Evolutionary conservation across 2,329 filamentous ascomycete genomes (phyloP).

Genomic region (Fusarium sp.): DNA sequence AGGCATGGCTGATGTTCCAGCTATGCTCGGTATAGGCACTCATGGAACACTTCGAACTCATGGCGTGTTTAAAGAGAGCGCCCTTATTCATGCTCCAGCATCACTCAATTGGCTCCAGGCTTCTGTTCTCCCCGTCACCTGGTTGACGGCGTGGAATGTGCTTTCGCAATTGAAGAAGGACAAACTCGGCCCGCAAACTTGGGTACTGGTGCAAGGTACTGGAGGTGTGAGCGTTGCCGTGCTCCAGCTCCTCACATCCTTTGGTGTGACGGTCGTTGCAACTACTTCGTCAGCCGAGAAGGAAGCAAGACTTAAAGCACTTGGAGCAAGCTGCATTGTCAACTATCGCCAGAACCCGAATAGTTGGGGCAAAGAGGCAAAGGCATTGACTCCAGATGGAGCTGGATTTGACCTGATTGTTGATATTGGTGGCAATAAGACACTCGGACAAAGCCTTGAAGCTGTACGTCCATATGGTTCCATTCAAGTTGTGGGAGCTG

Average conservation of each 20-base stretch:
- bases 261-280: constrained; percentile 66
- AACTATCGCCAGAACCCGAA: constrained; percentile 70
- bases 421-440: constrained; percentile 75
- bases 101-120: constrained; percentile 56
- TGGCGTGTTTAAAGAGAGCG: constrained; percentile 67
- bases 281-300: constrained; percentile 70
- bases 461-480: constrained; percentile 57
- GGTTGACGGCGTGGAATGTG: constrained; percentile 64
- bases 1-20: constrained; percentile 48
- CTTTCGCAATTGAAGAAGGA: constrained; percentile 61
- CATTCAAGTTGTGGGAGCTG: constrained; percentile 50
- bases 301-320: constrained; percentile 61
- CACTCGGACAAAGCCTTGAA: constrained; percentile 67
- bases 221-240: constrained; percentile 56
- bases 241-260: constrained; percentile 59
- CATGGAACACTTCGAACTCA: constrained; percentile 70
- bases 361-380: constrained; percentile 68
- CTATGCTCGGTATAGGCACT: constrained; percentile 67
- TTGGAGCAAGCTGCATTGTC: constrained; percentile 69
- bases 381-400: constrained; percentile 59
- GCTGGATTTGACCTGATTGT: constrained; percentile 71
- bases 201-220: constrained; percentile 56
- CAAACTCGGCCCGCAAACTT: constrained; percentile 52
- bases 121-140: constrained; percentile 62
- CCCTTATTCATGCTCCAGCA: constrained; percentile 65